These are phyloP conservation scores for Colletotrichum sublineola DNA, from an alignment of 2,329 filamentous ascomycete genomes.

Conservation along the genomic window DNA sequence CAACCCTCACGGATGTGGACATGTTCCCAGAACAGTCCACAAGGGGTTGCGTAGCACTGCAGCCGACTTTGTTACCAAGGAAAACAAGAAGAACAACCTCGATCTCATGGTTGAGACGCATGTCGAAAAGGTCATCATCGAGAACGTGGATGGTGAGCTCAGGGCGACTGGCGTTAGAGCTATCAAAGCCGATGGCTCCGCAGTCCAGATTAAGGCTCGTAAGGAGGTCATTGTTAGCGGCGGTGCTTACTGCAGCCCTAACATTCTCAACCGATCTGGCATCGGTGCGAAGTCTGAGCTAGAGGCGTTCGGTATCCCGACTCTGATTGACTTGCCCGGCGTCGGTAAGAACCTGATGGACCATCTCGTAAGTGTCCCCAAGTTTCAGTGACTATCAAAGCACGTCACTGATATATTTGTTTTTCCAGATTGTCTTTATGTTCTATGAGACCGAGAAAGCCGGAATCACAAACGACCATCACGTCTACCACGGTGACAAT, in stretches of 20 bases:
- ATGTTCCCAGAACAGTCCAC: slow-evolving; percentile 65
- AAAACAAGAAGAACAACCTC: slow-evolving; percentile 57
- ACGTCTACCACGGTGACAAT: slow-evolving; percentile 66
- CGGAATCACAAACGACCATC: slow-evolving; percentile 67
- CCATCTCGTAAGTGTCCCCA: slow-evolving; percentile 54
- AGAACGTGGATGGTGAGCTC: slow-evolving; percentile 48
- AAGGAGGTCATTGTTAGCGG: slow-evolving; percentile 58
- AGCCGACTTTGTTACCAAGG: slow-evolving; percentile 64
- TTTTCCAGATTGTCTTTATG: slow-evolving; percentile 65
- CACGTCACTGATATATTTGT: background rate
- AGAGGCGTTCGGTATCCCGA: slow-evolving; percentile 56
- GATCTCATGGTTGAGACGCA: slow-evolving; percentile 61
- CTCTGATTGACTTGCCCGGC: slow-evolving; percentile 59
- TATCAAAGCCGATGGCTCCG: slow-evolving; percentile 55
- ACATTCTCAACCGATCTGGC: slow-evolving; percentile 65
- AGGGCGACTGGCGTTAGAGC: slow-evolving; percentile 59
- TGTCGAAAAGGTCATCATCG: slow-evolving; percentile 66
- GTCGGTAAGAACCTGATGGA: slow-evolving; percentile 66
- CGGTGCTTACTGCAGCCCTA: slow-evolving; percentile 65
- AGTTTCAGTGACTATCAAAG: slow-evolving; percentile 2
- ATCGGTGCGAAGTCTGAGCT: slow-evolving; percentile 61
- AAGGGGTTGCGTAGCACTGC: slow-evolving; percentile 65
- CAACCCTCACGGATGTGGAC: slow-evolving; percentile 67
- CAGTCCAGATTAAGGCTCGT: slow-evolving; percentile 52
- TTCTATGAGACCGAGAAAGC: slow-evolving; percentile 70